These are phyloP conservation scores for Arthrobotrys sinensis DNA, from an alignment of 2,329 filamentous ascomycete species.

Conservation along the genomic window DNA sequence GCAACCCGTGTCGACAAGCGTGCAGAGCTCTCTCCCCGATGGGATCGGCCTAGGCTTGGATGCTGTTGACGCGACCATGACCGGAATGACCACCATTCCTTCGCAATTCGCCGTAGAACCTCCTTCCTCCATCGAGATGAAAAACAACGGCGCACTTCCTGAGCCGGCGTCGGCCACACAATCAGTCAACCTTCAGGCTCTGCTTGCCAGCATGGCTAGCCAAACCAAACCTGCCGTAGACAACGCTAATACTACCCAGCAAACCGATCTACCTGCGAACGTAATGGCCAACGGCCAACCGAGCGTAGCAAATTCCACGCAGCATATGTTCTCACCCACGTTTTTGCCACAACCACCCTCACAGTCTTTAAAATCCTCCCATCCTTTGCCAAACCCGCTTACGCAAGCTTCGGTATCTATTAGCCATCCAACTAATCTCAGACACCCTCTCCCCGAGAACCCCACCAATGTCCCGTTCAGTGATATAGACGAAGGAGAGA, in stretches of 20 bases:
- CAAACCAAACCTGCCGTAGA: constrained; percentile 47
- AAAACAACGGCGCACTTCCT: constrained; percentile 31
- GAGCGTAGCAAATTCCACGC: constrained; percentile 20
- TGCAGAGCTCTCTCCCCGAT: constrained; percentile 26
- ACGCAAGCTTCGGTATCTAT: constrained; percentile 64
- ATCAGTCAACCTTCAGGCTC: constrained; percentile 50
- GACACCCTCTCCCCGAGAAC: constrained; percentile 61
- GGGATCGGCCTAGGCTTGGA: constrained; percentile 13
- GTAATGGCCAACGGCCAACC: constrained; percentile 35
- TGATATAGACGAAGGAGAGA: constrained; percentile 69
- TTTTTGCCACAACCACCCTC: constrained; percentile 19
- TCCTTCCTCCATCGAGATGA: constrained; percentile 30
- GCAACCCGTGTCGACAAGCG: constrained; percentile 14
- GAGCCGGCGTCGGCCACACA: constrained; percentile 39
- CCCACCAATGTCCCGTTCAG: constrained; percentile 63
- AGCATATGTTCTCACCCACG: constrained; percentile 36
- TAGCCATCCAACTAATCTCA: constrained; percentile 62
- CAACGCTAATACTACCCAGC: constrained; percentile 15
- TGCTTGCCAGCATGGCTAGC: constrained; percentile 50
- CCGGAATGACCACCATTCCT: constrained; percentile 29
- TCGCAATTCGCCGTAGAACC: constrained; percentile 45
- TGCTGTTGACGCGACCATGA: constrained; percentile 44
- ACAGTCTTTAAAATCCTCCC: constrained; percentile 31
- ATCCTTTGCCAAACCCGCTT: constrained; percentile 65
- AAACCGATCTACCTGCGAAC: constrained; percentile 10